A percentile compares a stretch with the other conserved stretches of the same genome.
Conservation (phyloP, 2,329 filamentous ascomycete species). For the Gyromitra esculenta region DNA sequence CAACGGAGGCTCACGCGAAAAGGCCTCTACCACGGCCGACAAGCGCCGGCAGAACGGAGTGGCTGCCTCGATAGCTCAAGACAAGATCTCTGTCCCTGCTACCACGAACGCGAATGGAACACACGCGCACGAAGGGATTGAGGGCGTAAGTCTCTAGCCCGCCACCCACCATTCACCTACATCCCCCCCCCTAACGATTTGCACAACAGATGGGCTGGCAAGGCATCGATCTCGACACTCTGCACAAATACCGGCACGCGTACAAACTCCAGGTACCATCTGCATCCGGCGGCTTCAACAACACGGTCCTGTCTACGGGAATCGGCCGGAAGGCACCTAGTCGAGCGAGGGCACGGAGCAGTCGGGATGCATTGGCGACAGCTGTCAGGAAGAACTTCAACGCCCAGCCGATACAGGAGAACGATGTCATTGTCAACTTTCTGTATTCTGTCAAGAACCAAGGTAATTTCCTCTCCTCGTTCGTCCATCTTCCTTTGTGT, state of each 20-base stretch:
- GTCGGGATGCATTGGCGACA: conserved; percentile 66
- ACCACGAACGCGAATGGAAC: conserved; percentile 53
- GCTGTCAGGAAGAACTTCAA: conserved; percentile 86
- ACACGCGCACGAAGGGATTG: conserved; percentile 55
- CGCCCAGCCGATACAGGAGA: conserved; percentile 78
- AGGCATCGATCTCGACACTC: conserved; percentile 65
- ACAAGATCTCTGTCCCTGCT: conserved; percentile 36
- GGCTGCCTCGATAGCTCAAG: conserved; percentile 21
- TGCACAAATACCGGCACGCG: conserved; percentile 79
- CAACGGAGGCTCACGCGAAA: conserved; percentile 47
- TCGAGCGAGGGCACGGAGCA: conserved; percentile 73
- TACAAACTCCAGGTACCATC: conserved; percentile 76
- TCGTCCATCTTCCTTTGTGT: neutral
- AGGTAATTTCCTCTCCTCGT: conserved; percentile 59
- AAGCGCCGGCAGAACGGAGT: conserved; percentile 47
- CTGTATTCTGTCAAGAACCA: conserved; percentile 75
- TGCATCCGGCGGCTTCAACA: conserved; percentile 72
- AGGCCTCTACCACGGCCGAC: conserved; percentile 33
- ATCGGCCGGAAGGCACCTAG: conserved; percentile 58
- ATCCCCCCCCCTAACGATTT: conserved; percentile 32
- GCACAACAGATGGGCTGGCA: conserved; percentile 61
- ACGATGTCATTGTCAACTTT: conserved; percentile 82
- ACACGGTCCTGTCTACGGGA: conserved; percentile 68
- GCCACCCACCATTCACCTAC: neutral
- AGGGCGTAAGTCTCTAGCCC: conserved; percentile 50